Evolutionary conservation across 2,329 filamentous ascomycete genomes (phyloP), one percentile per base, ranked within the genome.

Genomic region (Hypocreales sp.): DNA sequence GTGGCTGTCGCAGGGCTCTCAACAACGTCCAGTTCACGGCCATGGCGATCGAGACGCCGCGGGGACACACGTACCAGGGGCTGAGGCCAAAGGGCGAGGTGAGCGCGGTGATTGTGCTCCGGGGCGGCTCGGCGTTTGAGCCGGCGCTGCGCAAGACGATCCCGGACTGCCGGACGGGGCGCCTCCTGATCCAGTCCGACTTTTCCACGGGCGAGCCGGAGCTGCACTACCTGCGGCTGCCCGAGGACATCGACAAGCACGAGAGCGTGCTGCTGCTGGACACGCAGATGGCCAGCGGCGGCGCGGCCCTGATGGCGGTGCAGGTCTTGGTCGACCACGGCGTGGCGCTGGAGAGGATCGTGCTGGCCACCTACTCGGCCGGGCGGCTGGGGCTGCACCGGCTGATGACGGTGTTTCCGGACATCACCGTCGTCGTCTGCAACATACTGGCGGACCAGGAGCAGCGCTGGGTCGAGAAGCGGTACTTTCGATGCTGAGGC

Each of bases 261-360:
- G 75, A 81, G 37, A 78, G 78, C 26, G 83, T 98, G 12, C 60
- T 98, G 33, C 61, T 98, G 7, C 60, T 95, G 13, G 90, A 95
- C 50, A 77, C 86, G 10, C 90, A 98, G 48, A 94, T 95, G 79
- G 83, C 82, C 15, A 86, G 78, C 34, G 90, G 90, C 23, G 87
- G 86, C 20, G 69, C 72, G 11, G 72, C 71, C 1, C 58, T 98
- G 31, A 98, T 98, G 90, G 84, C 90, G 1, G 86, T 95, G 22
- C 79, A 90, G 45, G 82, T 95, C n/a, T 60, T 98, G 28, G 73
- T 93, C 11, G 90, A 98, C 49, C 86, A 95, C 45, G 90, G 90
- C 8, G 86, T 95, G 6, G 58, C 71, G 5, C 76, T 90, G 46
- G 70, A 82, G 24, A 76, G 67, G 37, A 93, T 98, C 37, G 81